Conservation (phyloP, 2,329 filamentous ascomycete genomes). For the Ophiostoma fasciatum region DNA sequence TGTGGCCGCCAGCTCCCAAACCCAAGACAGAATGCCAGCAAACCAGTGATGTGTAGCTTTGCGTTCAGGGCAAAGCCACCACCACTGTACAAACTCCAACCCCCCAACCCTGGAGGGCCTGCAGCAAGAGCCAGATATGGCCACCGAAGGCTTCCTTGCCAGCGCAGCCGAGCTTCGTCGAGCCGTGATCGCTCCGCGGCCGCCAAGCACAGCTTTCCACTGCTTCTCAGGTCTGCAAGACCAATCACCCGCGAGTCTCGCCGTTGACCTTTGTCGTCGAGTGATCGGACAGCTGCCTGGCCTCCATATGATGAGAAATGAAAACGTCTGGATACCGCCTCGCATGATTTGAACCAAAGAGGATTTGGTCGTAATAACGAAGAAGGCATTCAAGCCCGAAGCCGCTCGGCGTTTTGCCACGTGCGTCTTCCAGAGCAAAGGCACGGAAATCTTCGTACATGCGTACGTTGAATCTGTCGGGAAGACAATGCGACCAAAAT, state of each 20-base stretch:
- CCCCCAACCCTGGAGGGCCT: too few relatives aligned
- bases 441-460: constrained; percentile 65
- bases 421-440: constrained; percentile 49
- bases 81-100: too few relatives aligned
- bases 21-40: too few relatives aligned
- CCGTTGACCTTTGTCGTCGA: not conserved
- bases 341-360: constrained; percentile 13
- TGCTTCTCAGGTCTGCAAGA: too few relatives aligned
- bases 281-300: constrained; percentile 9
- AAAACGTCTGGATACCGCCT: constrained; percentile 17
- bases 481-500: constrained; percentile 61
- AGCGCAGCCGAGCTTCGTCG: too few relatives aligned
- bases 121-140: too few relatives aligned
- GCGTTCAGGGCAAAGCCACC: too few relatives aligned
- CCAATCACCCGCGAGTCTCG: not conserved
- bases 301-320: constrained; percentile 16
- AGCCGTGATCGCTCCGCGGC: too few relatives aligned
- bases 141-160: too few relatives aligned
- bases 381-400: constrained; percentile 48
- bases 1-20: too few relatives aligned
- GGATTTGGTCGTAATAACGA: constrained; percentile 40
- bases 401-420: constrained; percentile 27
- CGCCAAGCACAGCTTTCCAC: too few relatives aligned
- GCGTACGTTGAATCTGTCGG: constrained; percentile 55
- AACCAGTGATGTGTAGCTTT: too few relatives aligned